Conservation (phyloP, 768 basidiomycete species). For the Naematelia encephala region DNA sequence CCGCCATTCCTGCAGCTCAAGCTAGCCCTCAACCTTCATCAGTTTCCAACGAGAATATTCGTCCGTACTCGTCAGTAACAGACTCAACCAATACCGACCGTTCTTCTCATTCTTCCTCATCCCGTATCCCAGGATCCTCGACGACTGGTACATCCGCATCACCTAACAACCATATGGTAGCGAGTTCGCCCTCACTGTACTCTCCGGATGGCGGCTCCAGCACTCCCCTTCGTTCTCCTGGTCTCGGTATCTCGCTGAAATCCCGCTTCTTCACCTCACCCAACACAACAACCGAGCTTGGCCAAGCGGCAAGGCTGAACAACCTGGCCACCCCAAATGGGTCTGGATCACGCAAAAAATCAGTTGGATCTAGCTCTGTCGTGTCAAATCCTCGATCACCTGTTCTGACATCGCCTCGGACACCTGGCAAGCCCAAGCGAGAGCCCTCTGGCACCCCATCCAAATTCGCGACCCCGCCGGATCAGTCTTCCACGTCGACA, state of each 20-base stretch:
- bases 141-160: background rate
- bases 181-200: background rate
- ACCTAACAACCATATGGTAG: background rate
- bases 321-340: slow-evolving; percentile 14
- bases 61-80: slow-evolving; percentile 21
- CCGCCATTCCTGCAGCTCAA: slow-evolving; percentile 4
- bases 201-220: slow-evolving; percentile 8
- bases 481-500: slow-evolving; percentile 5
- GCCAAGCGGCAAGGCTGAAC: slow-evolving; percentile 8
- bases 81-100: slow-evolving; percentile 19
- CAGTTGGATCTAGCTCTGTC: slow-evolving; percentile 25
- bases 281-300: slow-evolving; percentile 4
- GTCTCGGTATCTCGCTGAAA: slow-evolving; percentile 30
- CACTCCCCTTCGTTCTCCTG: slow-evolving; percentile 30
- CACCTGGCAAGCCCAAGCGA: slow-evolving; percentile 19
- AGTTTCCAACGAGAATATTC: slow-evolving; percentile 11
- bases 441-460: slow-evolving; percentile 7
- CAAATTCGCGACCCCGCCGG: background rate
- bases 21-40: slow-evolving; percentile 6
- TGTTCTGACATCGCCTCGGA: slow-evolving; percentile 25
- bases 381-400: slow-evolving; percentile 16
- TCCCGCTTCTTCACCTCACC: slow-evolving; percentile 37
- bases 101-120: slow-evolving; percentile 35
- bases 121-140: slow-evolving; percentile 10
- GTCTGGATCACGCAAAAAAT: slow-evolving; percentile 16